Base-by-base conservation (phyloP, 257 asterid genomes). In the Asclepias syriaca region DNA sequence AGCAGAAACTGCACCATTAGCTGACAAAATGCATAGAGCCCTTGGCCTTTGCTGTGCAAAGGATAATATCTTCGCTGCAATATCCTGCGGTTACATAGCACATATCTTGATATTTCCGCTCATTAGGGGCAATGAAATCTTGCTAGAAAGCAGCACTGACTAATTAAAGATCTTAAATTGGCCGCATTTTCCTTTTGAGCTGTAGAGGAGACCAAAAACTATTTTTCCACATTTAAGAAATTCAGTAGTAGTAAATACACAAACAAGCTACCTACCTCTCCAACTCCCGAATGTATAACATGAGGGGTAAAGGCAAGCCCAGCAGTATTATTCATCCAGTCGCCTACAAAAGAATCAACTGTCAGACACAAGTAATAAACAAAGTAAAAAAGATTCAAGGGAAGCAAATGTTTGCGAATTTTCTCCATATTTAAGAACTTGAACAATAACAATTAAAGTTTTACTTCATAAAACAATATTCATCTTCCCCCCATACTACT, bases 281-380 rank as follows among this genome's bases (percentile, higher is more conserved):
- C 98, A 59, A 63, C 78, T 65, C 77, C 90, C 22, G 86, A 74
- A 10, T 87, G 90, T 74, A 95, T 75, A 74, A 95, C 87, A 77
- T 95, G 99, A 0, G 99, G 99, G 19, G 99, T 88, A 77, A 95
- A 95, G 49, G 99, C 99, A 27, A 87, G 81, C 69, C 99, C 99
- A 73, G 97, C 98, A 37, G 99, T 88, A 84, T 72, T 85, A 79
- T 92, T 95, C 99, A 95, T 95, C 99, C 99, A 95, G 66, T 92
- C 99, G 81, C 99, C 99, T 95, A 79, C 60, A 67, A 57, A 65
- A 63, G 51, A 63, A 64, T 69, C 12, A 61, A 24, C 37, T 48
- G 54, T 53, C 1, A 56, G 56, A 34, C n/a, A 19, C 59, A 50
- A 50, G 15, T 51, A 68, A 12, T 51, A 50, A 50, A 68, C 48